Evolutionary conservation across 2,329 filamentous ascomycete genomes (phyloP), one percentile per base, ranked within the genome.

Genomic region (Stemphylium lycopersici): DNA sequence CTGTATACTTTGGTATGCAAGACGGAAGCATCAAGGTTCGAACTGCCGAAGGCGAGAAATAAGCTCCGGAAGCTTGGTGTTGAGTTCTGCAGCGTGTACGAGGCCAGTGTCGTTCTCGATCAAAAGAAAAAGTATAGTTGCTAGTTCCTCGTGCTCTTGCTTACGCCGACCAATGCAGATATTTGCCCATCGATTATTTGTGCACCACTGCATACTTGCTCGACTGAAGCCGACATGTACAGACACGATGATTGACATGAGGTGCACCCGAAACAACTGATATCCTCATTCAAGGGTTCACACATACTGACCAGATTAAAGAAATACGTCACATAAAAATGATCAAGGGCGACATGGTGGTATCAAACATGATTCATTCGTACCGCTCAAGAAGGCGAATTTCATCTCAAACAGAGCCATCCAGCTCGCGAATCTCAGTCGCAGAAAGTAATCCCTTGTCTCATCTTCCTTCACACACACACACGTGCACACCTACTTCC

Each of bases 1-100:
- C 92, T 24, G 93, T 91, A 20, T 99, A 98, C 79, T 99, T 98
- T 77, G 95, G 95, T 32, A 90, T 95, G 86, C 84, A 89, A 39
- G 90, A 81, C 57, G 80, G 80, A 10, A 76, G 70, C 51, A 78
- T 81, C 11, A 63, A 74, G 55, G 69, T 77, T 6, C 61, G 72
- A 50, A 73, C 68, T 15, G 61, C 62, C 18, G 60, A 71, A 12
- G 66, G 64, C 13, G 66, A 68, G 58, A 52, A 55, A 47, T 68
- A 58, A 20, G 22, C 8, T 3, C 6, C n/a, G 4, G n/a, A 26
- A 16, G 12, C 31, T 34, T 4, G 12, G 31, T 10, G 2, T 20
- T 12, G 41, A 44, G 13, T 24, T 18, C 16, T 8, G 18, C 32
- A 20, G 6, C 12, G 29, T 13, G 4, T 18, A 42, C 7, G 31